Percentiles rank a stretch among this genome's conserved stretches.
phyloP scores from a whole-genome alignment of 345 rosid species.

The Gossypium rotundifolium region DNA sequence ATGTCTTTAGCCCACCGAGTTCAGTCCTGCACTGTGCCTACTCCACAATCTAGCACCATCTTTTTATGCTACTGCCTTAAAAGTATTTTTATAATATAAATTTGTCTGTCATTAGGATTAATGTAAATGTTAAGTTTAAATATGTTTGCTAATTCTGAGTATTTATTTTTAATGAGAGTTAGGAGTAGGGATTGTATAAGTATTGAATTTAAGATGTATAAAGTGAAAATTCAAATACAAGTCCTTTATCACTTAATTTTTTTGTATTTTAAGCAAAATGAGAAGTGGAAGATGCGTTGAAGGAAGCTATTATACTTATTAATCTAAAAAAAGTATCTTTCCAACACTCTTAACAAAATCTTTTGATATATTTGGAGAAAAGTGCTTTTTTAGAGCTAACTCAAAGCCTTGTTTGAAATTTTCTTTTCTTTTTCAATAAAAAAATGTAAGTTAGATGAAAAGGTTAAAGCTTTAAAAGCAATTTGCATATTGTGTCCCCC shows the following conservation, averaged over 20 bases:
- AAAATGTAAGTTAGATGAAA: conserved; percentile 5
- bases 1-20: not conserved
- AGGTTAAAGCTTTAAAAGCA: not conserved
- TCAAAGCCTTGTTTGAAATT: not conserved
- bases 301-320: too few species aligned
- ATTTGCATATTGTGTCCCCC: not conserved
- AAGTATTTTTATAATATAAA: not conserved
- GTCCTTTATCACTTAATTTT: too few species aligned
- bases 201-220: too few species aligned
- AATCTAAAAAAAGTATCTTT: too few species aligned
- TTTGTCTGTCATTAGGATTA: too few species aligned
- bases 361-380: not conserved
- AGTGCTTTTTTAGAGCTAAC: not conserved
- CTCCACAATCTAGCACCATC: conserved; percentile 9
- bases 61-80: conserved; percentile 4
- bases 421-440: conserved; percentile 6
- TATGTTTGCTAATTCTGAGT: too few species aligned
- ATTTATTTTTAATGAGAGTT: too few species aligned
- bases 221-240: too few species aligned
- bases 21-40: not conserved
- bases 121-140: too few species aligned
- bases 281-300: too few species aligned
- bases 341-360: not conserved
- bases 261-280: too few species aligned
- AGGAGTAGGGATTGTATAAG: too few species aligned